These are phyloP conservation scores for Adansonia gregorii DNA, from an alignment of 441 rosid species.

Conservation along the genomic window DNA sequence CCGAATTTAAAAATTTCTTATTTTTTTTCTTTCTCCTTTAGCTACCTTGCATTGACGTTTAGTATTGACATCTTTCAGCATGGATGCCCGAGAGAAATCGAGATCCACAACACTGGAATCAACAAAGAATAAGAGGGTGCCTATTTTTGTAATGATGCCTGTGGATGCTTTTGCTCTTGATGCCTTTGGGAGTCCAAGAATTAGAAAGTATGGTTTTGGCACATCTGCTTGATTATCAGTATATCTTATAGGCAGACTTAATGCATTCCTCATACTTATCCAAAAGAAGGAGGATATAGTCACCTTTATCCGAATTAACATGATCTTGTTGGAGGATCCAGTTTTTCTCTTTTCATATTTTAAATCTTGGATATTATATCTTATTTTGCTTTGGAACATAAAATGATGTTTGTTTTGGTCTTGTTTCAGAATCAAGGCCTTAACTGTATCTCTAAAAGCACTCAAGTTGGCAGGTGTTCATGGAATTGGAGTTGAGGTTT, in stretches of 20 bases:
- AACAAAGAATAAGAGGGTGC: slow-evolving; percentile 59
- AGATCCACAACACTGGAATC: slow-evolving; percentile 50
- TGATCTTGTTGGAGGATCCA: background rate
- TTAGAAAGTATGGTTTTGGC: slow-evolving; percentile 45
- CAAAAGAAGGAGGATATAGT: background rate
- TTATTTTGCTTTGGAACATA: slow-evolving; percentile 17
- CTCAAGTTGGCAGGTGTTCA: slow-evolving; percentile 70
- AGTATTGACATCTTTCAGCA: slow-evolving; percentile 39
- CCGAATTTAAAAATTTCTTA: background rate
- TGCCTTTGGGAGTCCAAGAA: slow-evolving; percentile 54
- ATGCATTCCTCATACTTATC: background rate
- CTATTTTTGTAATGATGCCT: slow-evolving; percentile 63
- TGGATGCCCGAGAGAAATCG: slow-evolving; percentile 66
- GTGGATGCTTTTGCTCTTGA: slow-evolving; percentile 52
- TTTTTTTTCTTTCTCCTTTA: background rate
- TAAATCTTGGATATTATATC: background rate
- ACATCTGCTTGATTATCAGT: background rate
- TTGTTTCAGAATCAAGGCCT: slow-evolving; percentile 63
- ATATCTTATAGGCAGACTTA: background rate
- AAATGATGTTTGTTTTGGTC: slow-evolving; percentile 26
- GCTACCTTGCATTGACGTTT: background rate
- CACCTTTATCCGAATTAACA: background rate
- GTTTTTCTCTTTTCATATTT: background rate
- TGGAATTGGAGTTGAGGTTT: slow-evolving; percentile 70
- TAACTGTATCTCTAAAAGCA: slow-evolving; percentile 62